Base-by-base conservation (phyloP, 2,329 filamentous ascomycete species). In the Aspergillus udagawae region DNA sequence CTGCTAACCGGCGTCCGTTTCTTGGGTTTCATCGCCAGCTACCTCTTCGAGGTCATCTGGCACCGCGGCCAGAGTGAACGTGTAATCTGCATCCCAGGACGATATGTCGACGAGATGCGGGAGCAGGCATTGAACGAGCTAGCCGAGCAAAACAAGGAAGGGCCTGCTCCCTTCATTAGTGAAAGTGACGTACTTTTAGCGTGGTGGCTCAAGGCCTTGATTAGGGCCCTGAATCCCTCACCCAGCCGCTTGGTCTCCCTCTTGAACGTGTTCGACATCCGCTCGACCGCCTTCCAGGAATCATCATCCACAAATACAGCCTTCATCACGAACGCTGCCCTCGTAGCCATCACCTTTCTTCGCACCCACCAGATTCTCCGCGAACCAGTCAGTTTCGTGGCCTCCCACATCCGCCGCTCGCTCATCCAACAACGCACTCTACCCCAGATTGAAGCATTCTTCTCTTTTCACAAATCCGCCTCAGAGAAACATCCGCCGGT, bases 161-260 rank as follows among this genome's bases (percentile, higher is more conserved):
- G 53, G 21, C 5, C 2, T 20, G 57, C 58, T 14, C 66, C 74
- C 0, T 80, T 79, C 53, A 44, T 82, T 32, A 80, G 76, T 59
- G 77, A 81, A 23, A 73, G 76, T 28, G 79, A 82, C 53, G 66
- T 81, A 1, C 63, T 82, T 1, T 64, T 70, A 1, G 77, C 76
- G 1, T 82, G 78, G 76, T 62, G 69, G 50, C 65, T 72, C 2
- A 70, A 70, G 9, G 58, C 70, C n/a, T 63, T 61, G 27, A 57
- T 64, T 17, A 60, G 51, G 44, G 50, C 52, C 2, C 49, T 59
- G 55, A 17, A 63, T 64, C 42, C 62, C 66, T 25, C 61, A 64
- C 14, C 69, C 41, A 56, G 59, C 14, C 65, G 65, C 25, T 63
- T 67, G 2, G 59, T 79, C 32, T 67, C 66, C 2, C 64, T 76